These are phyloP conservation scores for Discostella stelligeroides DNA, from an alignment of 108 stramenopile genomes.

Conservation along the genomic window DNA sequence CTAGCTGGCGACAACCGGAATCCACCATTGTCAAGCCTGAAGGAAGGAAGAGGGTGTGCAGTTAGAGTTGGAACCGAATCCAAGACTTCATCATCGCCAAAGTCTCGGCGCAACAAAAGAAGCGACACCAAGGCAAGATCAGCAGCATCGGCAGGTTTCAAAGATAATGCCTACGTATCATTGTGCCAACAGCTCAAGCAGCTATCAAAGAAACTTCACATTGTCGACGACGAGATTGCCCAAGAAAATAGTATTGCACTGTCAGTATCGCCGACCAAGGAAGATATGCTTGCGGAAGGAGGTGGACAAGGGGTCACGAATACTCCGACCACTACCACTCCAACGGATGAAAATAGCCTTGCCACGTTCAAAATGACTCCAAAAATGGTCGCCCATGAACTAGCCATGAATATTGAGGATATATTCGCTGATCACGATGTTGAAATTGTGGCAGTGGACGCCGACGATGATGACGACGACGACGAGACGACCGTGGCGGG, in stretches of 20 bases:
- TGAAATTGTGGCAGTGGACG: slow-evolving; percentile 48
- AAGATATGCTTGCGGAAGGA: not conserved
- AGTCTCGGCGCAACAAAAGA: not conserved
- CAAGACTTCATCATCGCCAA: not conserved
- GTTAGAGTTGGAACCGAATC: not conserved
- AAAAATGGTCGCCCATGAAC: slow-evolving; percentile 43
- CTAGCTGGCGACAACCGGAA: not conserved
- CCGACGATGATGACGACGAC: slow-evolving; percentile 24
- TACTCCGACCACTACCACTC: not conserved
- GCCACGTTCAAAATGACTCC: slow-evolving; percentile 34
- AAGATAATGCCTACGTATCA: slow-evolving; percentile 15
- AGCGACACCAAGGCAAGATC: not conserved
- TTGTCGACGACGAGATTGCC: slow-evolving; percentile 32
- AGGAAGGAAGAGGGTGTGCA: not conserved
- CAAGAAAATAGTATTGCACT: slow-evolving; percentile 1
- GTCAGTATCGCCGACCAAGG: not conserved
- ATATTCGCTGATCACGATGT: slow-evolving; percentile 50
- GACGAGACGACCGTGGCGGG: not conserved
- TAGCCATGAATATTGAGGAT: slow-evolving; percentile 43
- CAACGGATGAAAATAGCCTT: not conserved
- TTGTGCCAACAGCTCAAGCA: slow-evolving; percentile 38
- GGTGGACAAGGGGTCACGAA: slow-evolving; percentile 1
- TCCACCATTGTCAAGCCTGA: not conserved
- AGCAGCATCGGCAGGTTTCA: not conserved
- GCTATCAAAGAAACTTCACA: slow-evolving; percentile 45